Conservation (phyloP, 768 basidiomycete genomes). For the Tricholoma hemisulphureum region DNA sequence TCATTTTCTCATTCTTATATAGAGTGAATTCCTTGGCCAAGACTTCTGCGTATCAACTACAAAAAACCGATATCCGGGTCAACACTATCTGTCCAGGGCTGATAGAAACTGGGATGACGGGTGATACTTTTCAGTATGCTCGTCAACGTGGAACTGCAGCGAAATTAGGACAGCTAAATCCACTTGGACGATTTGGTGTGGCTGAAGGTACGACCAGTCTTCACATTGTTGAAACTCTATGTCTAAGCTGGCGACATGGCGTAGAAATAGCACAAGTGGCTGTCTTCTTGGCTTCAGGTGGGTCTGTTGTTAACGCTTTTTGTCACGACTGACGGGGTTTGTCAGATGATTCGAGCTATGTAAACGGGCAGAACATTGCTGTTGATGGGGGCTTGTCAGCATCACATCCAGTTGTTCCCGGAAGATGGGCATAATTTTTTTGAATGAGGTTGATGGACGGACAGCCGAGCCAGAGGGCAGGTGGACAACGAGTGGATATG, state of each 20-base stretch:
- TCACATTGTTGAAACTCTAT: slow-evolving; percentile 1
- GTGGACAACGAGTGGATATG: too few species aligned
- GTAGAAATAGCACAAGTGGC: slow-evolving; percentile 85
- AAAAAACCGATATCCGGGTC: slow-evolving; percentile 81
- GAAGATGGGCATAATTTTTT: slow-evolving; percentile 56
- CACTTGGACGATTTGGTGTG: slow-evolving; percentile 79
- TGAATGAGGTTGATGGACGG: too few species aligned
- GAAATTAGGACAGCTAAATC: slow-evolving; percentile 84
- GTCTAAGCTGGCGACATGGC: slow-evolving; percentile 7
- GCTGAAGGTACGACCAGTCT: slow-evolving; percentile 56
- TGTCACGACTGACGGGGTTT: not conserved
- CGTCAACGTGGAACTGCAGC: slow-evolving; percentile 66
- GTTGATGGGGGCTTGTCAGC: slow-evolving; percentile 86
- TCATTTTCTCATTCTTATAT: not conserved
- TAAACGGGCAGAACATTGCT: slow-evolving; percentile 85
- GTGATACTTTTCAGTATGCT: slow-evolving; percentile 71
- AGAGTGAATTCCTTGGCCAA: slow-evolving; percentile 90
- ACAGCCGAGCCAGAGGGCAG: too few species aligned
- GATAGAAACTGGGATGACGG: slow-evolving; percentile 93
- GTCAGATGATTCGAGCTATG: slow-evolving; percentile 84
- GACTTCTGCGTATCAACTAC: slow-evolving; percentile 76
- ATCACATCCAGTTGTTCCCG: slow-evolving; percentile 77
- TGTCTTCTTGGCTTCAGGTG: slow-evolving; percentile 86
- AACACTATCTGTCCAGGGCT: slow-evolving; percentile 90
- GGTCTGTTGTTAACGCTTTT: slow-evolving; percentile 15